phyloP scores from a whole-genome alignment of 2,329 filamentous ascomycete genomes.

The Coleophoma crateriformis region DNA sequence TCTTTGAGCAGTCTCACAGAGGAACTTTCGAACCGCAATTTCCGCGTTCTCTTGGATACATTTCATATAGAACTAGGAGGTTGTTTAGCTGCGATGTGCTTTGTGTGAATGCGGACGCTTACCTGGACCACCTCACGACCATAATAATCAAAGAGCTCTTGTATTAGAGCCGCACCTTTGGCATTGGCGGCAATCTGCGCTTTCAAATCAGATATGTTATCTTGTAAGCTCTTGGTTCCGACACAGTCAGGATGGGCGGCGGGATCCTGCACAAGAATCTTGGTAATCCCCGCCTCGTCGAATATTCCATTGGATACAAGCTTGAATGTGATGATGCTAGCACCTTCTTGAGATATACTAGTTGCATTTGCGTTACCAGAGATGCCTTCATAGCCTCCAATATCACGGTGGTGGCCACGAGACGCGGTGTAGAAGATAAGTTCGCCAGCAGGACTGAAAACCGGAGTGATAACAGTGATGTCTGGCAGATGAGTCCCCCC shows the following conservation, averaged over 20 bases:
- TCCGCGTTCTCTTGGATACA: constrained; percentile 76
- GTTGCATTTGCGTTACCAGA: constrained; percentile 73
- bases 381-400: constrained; percentile 73
- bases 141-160: constrained; percentile 67
- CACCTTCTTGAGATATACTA: constrained; percentile 58
- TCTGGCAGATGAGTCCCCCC: constrained; percentile 38
- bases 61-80: constrained; percentile 65
- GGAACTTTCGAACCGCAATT: constrained; percentile 61
- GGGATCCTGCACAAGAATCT: constrained; percentile 62
- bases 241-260: constrained; percentile 67
- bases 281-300: constrained; percentile 66
- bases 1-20: constrained; percentile 63
- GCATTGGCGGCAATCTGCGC: constrained; percentile 80
- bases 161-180: constrained; percentile 74
- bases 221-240: constrained; percentile 68
- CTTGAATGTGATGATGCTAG: constrained; percentile 55
- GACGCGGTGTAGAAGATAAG: constrained; percentile 80
- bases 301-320: constrained; percentile 70
- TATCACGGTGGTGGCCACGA: constrained; percentile 74
- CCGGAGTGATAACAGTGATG: constrained; percentile 74
- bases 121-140: constrained; percentile 57
- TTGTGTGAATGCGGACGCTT: background rate
- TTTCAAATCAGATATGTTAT: constrained; percentile 79
- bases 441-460: constrained; percentile 54
- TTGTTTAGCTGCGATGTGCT: background rate